Percentiles rank a stretch among this genome's conserved stretches.
Conservation (phyloP, 306 rosid genomes). For the Pterocarpus santalinus region DNA sequence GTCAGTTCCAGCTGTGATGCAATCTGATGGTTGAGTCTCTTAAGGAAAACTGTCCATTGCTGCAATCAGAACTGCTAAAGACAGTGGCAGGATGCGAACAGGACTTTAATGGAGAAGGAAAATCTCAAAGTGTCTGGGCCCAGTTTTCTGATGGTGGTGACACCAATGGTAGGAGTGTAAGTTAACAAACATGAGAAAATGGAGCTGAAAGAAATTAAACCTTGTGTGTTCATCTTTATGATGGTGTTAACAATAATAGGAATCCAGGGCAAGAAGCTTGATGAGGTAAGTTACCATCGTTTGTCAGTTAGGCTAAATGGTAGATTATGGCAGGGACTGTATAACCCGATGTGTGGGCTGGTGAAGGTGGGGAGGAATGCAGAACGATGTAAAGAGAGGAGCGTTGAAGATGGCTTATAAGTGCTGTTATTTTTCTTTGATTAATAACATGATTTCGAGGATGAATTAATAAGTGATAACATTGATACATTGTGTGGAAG, state of each 20-base stretch:
- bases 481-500: slow-evolving; percentile 35
- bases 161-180: slow-evolving; percentile 78
- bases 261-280: slow-evolving; percentile 76
- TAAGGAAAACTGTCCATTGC: slow-evolving; percentile 85
- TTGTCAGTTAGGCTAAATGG: slow-evolving; percentile 33
- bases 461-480: slow-evolving; percentile 31
- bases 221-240: slow-evolving; percentile 81
- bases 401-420: slow-evolving; percentile 42
- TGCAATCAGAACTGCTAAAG: slow-evolving; percentile 94
- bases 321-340: slow-evolving; percentile 41
- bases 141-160: slow-evolving; percentile 95
- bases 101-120: slow-evolving; percentile 88
- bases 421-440: slow-evolving; percentile 24
- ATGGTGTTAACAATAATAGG: slow-evolving; percentile 73
- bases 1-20: slow-evolving; percentile 88
- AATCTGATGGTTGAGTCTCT: slow-evolving; percentile 90
- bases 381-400: slow-evolving; percentile 44
- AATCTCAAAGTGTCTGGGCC: slow-evolving; percentile 92
- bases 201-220: slow-evolving; percentile 73
- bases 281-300: slow-evolving; percentile 43
- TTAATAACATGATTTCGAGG: slow-evolving; percentile 27
- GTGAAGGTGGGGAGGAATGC: slow-evolving; percentile 33
- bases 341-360: neutral
- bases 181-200: slow-evolving; percentile 90
- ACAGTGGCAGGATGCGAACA: slow-evolving; percentile 93